phyloP scores from a whole-genome alignment of 495 filamentous ascomycete genomes.

The Tetracladium marchalianum region DNA sequence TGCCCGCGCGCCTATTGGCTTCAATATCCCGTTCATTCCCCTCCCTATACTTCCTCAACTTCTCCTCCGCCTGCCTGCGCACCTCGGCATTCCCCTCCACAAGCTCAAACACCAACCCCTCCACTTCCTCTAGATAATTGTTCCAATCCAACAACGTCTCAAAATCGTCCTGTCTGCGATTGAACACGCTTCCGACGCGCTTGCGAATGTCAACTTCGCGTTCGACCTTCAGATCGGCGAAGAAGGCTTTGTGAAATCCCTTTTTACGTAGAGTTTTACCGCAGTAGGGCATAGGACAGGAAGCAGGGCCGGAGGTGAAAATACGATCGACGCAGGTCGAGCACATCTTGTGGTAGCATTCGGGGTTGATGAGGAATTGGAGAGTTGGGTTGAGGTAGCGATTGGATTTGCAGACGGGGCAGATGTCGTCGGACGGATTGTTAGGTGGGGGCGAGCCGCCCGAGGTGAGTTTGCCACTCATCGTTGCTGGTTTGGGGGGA shows the following conservation, averaged over 20 bases:
- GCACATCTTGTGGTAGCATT: conserved; percentile 99
- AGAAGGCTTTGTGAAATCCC: conserved; percentile 78
- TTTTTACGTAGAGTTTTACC: conserved; percentile 73
- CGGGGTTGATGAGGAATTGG: conserved; percentile 88
- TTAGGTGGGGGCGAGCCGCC: conserved; percentile 4
- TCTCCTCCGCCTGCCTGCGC: conserved; percentile 51
- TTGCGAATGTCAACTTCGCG: conserved; percentile 88
- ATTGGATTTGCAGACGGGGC: conserved; percentile 91
- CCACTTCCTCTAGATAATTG: conserved; percentile 89
- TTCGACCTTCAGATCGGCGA: conserved; percentile 83
- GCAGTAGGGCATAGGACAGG: conserved; percentile 85
- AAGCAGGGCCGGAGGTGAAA: conserved; percentile 80
- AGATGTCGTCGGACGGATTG: conserved; percentile 55
- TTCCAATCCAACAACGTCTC: conserved; percentile 72
- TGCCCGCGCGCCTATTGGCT: conserved; percentile 53
- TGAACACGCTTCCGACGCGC: conserved; percentile 73
- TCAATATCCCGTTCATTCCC: conserved; percentile 64
- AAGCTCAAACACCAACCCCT: conserved; percentile 82
- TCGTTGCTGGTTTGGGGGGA: conserved; percentile 2
- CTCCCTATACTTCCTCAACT: conserved; percentile 55
- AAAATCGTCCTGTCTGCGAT: conserved; percentile 85
- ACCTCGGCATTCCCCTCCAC: conserved; percentile 59
- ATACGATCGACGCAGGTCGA: conserved; percentile 87
- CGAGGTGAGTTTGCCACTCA: conserved; percentile 1
- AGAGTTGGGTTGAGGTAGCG: conserved; percentile 92